Conservation (phyloP, 768 basidiomycete genomes). For the Naganishia kalamii region DNA sequence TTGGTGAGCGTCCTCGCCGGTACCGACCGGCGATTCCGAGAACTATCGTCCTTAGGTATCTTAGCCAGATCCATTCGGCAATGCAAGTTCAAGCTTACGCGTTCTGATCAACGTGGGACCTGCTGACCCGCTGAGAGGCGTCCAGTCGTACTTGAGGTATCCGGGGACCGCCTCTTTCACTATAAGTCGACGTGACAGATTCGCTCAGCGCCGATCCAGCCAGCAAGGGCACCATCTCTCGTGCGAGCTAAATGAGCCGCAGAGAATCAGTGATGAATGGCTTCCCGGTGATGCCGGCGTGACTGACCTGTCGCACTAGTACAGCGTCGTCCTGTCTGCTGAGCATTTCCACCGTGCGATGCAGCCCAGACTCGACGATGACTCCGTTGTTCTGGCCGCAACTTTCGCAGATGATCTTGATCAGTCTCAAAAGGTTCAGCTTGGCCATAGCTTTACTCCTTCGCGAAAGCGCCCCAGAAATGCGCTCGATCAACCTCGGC, state of each 20-base stretch:
- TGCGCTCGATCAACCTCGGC: constrained; percentile 76
- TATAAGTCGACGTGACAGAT: background rate
- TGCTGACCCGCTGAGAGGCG: background rate
- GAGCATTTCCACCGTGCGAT: constrained; percentile 71
- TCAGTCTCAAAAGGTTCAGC: constrained; percentile 77
- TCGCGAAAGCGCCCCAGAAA: constrained; percentile 68
- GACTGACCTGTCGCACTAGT: constrained; percentile 68
- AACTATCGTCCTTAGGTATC: too few relatives aligned
- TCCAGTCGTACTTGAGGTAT: background rate
- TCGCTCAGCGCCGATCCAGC: background rate
- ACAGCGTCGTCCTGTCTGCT: constrained; percentile 83
- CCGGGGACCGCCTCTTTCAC: background rate
- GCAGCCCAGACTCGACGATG: constrained; percentile 73
- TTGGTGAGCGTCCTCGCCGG: too few relatives aligned
- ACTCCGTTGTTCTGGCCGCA: constrained; percentile 77
- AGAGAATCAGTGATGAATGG: background rate
- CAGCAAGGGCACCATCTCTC: background rate
- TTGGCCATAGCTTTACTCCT: constrained; percentile 80
- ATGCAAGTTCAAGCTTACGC: too few relatives aligned
- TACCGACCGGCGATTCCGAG: too few relatives aligned
- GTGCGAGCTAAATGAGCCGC: background rate
- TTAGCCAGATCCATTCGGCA: too few relatives aligned
- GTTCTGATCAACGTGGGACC: too few relatives aligned
- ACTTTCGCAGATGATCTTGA: constrained; percentile 78
- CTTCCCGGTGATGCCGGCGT: background rate